These are phyloP conservation scores for Euphorbia celastroides DNA, from an alignment of 441 rosid genomes.

Conservation along the genomic window DNA sequence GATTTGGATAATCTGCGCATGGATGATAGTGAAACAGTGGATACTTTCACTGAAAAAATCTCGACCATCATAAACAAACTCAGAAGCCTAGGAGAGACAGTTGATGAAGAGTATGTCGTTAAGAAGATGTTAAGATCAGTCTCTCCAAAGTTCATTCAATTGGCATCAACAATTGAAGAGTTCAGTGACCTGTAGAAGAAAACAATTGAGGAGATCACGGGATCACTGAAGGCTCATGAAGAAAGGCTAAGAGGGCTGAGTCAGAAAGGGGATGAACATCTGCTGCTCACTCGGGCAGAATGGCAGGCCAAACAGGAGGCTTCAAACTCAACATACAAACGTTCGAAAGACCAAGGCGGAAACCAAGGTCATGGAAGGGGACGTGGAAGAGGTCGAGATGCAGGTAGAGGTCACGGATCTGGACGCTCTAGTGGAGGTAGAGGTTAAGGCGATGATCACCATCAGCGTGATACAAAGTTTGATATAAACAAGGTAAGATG, in stretches of 20 bases:
- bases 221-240: too few species aligned
- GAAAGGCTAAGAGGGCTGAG: too few species aligned
- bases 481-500: neutral
- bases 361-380: neutral
- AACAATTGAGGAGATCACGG: neutral
- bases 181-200: neutral
- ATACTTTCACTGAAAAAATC: neutral
- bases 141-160: neutral
- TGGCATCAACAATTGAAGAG: neutral
- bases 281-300: too few species aligned
- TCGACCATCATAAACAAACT: neutral
- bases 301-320: neutral
- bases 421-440: neutral
- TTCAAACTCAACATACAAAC: neutral
- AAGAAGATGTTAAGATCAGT: neutral
- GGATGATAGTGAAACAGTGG: neutral
- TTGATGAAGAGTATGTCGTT: neutral
- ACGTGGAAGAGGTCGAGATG: neutral
- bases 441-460: neutral
- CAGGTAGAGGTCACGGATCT: neutral
- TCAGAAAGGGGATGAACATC: too few species aligned
- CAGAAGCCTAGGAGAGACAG: neutral
- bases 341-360: neutral
- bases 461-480: neutral
- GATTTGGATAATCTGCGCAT: neutral